Percentiles rank a stretch among this genome's conserved stretches.
phyloP scores from a whole-genome alignment of 2,329 filamentous ascomycete genomes.

The Fusarium sp. region DNA sequence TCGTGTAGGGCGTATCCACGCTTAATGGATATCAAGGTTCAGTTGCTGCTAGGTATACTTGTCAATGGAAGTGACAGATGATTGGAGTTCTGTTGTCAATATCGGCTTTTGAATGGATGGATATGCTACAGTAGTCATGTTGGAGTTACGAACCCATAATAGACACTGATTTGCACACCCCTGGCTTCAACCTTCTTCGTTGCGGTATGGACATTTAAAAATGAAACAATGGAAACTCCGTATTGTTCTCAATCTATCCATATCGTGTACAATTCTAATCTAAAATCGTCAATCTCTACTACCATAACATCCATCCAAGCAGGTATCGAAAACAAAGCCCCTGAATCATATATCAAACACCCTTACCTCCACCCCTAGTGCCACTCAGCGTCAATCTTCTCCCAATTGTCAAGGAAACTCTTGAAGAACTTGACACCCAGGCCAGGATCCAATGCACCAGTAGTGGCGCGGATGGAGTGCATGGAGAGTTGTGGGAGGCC shows the following conservation, averaged over 20 bases:
- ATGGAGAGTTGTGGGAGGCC: conserved; percentile 93
- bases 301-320: conserved; percentile 2
- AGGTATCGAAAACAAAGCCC: conserved; percentile 17
- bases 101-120: not conserved
- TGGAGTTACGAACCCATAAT: not conserved
- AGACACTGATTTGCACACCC: not conserved
- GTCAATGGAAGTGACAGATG: not conserved
- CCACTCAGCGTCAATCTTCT: conserved; percentile 87
- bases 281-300: conserved; percentile 5
- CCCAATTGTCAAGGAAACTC: conserved; percentile 88
- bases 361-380: conserved; percentile 41
- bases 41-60: not conserved
- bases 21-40: not conserved
- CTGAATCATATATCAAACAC: conserved; percentile 11
- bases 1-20: not conserved
- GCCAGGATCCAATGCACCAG: conserved; percentile 85
- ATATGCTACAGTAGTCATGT: not conserved
- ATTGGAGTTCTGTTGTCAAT: not conserved
- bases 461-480: conserved; percentile 92
- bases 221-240: not conserved
- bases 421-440: conserved; percentile 89
- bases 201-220: not conserved
- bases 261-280: conserved; percentile 1
- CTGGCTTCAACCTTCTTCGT: not conserved
- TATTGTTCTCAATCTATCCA: conserved; percentile 8